Percentiles rank a stretch among this genome's conserved stretches.
phyloP scores from a whole-genome alignment of 345 rosid genomes.

The Salix suchowensis region DNA sequence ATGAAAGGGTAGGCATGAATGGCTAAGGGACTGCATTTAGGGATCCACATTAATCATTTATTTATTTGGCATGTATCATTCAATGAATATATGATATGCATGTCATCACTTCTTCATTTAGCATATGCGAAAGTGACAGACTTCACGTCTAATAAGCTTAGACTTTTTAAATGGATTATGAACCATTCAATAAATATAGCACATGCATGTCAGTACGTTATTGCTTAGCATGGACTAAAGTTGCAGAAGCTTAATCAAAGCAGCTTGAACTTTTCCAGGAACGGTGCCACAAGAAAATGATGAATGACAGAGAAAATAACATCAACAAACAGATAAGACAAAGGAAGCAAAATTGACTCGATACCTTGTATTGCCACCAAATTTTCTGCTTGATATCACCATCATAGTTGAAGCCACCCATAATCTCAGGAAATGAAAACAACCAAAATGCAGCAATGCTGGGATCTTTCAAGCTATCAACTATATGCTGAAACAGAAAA shows the following conservation, averaged over 20 bases:
- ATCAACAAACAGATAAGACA: not conserved
- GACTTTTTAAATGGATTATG: not conserved
- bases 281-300: not conserved
- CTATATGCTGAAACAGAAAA: slow-evolving; percentile 67
- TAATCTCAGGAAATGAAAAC: slow-evolving; percentile 74
- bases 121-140: not conserved
- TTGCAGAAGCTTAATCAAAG: not conserved
- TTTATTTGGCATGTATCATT: not conserved
- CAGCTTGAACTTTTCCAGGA: not conserved
- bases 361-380: slow-evolving; percentile 93
- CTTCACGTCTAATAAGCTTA: not conserved
- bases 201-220: not conserved
- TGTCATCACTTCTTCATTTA: not conserved
- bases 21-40: not conserved
- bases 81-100: not conserved
- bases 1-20: not conserved
- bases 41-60: not conserved
- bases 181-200: not conserved
- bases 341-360: not conserved
- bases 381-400: slow-evolving; percentile 78
- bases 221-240: not conserved
- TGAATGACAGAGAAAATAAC: not conserved
- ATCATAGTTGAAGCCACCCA: slow-evolving; percentile 81
- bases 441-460: slow-evolving; percentile 96
- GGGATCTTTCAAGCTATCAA: slow-evolving; percentile 94